Conservation (phyloP, 2,329 filamentous ascomycete genomes). For the Exophiala lecanii-corni region DNA sequence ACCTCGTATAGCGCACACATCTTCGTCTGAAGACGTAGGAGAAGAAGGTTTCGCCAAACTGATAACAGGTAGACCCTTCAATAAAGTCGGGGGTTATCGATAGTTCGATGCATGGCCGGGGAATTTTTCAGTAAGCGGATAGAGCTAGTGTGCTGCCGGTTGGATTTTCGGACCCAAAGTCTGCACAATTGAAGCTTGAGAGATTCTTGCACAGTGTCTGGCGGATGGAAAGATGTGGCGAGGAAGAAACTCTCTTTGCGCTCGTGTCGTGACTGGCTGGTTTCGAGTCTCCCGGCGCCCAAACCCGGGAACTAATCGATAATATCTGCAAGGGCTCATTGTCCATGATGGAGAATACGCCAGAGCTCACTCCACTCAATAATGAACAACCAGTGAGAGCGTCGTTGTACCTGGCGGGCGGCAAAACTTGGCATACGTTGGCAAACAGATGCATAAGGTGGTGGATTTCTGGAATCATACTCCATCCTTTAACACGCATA, state of each 20-base stretch:
- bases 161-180: too few relatives aligned
- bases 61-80: too few relatives aligned
- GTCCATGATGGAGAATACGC: background rate
- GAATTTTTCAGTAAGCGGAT: background rate
- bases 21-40: too few relatives aligned
- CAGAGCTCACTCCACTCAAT: constrained; percentile 12
- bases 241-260: background rate
- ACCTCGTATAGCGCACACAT: too few relatives aligned
- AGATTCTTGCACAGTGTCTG: background rate
- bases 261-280: background rate
- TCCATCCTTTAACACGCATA: too few relatives aligned
- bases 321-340: background rate
- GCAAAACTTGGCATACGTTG: constrained; percentile 4
- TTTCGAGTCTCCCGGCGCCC: too few relatives aligned
- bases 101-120: background rate
- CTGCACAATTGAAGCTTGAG: background rate
- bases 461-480: too few relatives aligned
- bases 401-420: constrained; percentile 6
- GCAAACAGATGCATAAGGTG: too few relatives aligned
- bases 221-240: too few relatives aligned
- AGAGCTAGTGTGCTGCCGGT: too few relatives aligned
- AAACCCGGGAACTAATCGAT: too few relatives aligned
- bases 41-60: too few relatives aligned
- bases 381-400: constrained; percentile 13
- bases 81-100: background rate